Evolutionary conservation across 2,329 filamentous ascomycete species (phyloP).

Genomic region (Bisporella sp.): DNA sequence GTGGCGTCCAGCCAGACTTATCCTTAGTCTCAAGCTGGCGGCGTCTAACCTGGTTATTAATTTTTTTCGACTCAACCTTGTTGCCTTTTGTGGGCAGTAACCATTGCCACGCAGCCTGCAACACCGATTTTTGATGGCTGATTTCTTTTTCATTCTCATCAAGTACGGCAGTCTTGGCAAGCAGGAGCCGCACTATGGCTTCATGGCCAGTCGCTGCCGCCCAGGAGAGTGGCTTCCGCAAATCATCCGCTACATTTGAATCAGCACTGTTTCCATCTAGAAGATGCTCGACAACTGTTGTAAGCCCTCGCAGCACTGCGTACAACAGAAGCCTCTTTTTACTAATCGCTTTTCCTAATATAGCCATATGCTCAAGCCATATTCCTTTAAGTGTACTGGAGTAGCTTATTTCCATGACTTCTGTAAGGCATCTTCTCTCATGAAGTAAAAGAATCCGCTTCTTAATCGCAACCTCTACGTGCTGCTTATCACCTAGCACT

Average conservation of each 20-base stretch:
- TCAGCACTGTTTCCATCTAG: background rate
- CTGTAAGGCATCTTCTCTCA: constrained; percentile 1
- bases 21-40: background rate
- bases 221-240: background rate
- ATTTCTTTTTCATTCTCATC: background rate
- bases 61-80: background rate
- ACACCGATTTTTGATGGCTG: background rate
- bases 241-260: background rate
- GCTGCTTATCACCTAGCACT: background rate
- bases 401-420: constrained; percentile 7
- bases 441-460: constrained; percentile 5
- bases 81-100: background rate
- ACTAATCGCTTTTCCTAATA: constrained; percentile 1
- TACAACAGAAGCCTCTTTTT: background rate
- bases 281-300: background rate
- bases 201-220: background rate
- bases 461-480: constrained; percentile 5
- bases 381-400: background rate
- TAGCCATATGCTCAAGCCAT: constrained; percentile 5
- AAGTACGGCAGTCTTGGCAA: background rate
- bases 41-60: background rate
- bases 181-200: background rate
- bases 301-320: background rate
- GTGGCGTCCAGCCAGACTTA: background rate
- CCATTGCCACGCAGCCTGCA: background rate